A percentile compares a stretch with the other conserved stretches of the same genome.
phyloP scores from a whole-genome alignment of 495 filamentous ascomycete genomes.

The Hypoxylon fuscum region DNA sequence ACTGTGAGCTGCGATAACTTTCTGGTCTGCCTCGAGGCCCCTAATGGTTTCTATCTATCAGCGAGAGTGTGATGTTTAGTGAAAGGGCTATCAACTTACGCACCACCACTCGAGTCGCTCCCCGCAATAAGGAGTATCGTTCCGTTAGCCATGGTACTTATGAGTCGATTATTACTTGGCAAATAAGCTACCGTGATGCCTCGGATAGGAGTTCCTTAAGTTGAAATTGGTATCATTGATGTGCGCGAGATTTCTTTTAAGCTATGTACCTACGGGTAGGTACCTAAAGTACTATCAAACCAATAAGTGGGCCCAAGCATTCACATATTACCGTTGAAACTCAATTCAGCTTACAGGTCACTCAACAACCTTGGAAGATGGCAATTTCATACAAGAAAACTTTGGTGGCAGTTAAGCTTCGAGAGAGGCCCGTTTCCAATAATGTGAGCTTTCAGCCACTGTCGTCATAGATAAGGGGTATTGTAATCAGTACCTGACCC shows the following conservation, averaged over 20 bases:
- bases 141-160: conserved; percentile 46
- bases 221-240: neutral
- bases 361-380: neutral
- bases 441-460: too few species aligned
- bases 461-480: too few species aligned
- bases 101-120: conserved; percentile 87
- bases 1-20: conserved; percentile 88
- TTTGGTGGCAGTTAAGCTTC: too few species aligned
- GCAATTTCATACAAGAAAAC: neutral
- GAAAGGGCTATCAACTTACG: conserved; percentile 64
- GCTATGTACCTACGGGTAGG: neutral
- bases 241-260: conserved; percentile 5
- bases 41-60: conserved; percentile 53
- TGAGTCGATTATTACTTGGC: neutral
- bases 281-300: neutral
- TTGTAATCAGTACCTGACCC: too few species aligned
- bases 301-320: neutral
- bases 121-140: conserved; percentile 84
- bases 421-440: too few species aligned
- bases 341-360: too few species aligned
- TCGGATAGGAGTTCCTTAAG: neutral
- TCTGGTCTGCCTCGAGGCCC: conserved; percentile 97
- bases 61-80: conserved; percentile 16
- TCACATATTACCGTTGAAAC: too few species aligned
- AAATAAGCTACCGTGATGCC: neutral